These are phyloP conservation scores for Colletotrichum agaves DNA, from an alignment of 2,329 filamentous ascomycete species.

Conservation along the genomic window DNA sequence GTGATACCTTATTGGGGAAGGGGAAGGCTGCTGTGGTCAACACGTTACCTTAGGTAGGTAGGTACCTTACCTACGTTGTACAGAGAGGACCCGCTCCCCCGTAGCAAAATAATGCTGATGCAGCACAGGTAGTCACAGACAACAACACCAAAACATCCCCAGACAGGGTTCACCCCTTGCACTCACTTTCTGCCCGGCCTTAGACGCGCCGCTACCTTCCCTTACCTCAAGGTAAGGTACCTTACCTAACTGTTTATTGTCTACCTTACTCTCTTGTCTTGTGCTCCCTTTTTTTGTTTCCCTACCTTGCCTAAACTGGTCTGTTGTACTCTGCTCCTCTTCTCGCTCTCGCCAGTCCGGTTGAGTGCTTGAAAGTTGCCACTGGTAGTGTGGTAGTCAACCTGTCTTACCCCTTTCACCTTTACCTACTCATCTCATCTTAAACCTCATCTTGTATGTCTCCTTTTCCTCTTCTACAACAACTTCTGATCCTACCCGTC, in stretches of 20 bases:
- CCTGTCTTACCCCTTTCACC: background rate
- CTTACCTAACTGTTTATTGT: background rate
- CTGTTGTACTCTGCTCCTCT: background rate
- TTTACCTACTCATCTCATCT: background rate
- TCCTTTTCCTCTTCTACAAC: background rate
- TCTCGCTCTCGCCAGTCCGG: background rate
- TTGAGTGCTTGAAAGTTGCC: constrained; percentile 26
- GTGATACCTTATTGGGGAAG: no score
- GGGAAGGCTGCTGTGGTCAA: background rate
- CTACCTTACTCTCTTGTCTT: background rate
- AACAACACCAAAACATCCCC: background rate
- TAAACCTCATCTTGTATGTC: background rate
- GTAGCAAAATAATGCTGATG: no score
- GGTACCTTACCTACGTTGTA: no score
- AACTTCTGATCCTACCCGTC: no score
- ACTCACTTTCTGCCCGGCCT: background rate
- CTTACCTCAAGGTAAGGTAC: background rate
- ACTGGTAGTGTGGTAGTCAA: constrained; percentile 3
- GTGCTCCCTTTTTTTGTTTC: background rate
- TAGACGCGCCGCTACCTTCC: background rate
- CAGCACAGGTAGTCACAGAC: background rate
- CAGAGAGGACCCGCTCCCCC: no score
- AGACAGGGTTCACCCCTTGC: background rate
- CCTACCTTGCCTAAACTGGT: constrained; percentile 1
- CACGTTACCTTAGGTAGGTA: background rate